Evolutionary conservation across 495 filamentous ascomycete species (phyloP).

Genomic region (Xylaria curta): DNA sequence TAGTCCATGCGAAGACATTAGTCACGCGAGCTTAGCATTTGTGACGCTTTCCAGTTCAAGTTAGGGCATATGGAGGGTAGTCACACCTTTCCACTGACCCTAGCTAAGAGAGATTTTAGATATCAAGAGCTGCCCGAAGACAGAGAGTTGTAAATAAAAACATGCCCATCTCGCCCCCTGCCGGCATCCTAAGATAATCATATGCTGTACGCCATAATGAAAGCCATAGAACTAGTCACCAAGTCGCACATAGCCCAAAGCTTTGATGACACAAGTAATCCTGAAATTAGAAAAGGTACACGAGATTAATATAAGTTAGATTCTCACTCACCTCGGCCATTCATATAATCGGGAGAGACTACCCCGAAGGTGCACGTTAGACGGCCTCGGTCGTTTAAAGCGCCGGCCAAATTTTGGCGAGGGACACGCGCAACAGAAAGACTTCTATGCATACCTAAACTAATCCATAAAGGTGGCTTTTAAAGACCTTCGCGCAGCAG

Average conservation of each 20-base stretch:
- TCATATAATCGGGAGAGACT: background rate
- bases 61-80: background rate
- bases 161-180: too few species aligned
- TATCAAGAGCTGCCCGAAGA: background rate
- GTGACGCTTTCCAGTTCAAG: background rate
- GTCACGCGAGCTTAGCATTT: background rate
- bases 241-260: too few species aligned
- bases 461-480: too few species aligned
- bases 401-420: too few species aligned
- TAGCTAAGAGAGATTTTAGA: background rate
- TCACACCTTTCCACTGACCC: background rate
- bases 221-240: too few species aligned
- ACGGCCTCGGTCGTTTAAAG: too few species aligned
- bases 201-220: too few species aligned
- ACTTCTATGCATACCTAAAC: too few species aligned
- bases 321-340: background rate
- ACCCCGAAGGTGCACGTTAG: background rate
- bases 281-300: background rate
- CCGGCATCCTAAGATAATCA: too few species aligned
- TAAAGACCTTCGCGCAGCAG: too few species aligned
- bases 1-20: background rate
- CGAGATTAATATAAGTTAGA: background rate
- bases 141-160: too few species aligned
- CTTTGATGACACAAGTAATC: background rate
- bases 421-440: too few species aligned